Conservation (phyloP, 192 early-diverging fungal species). For the Dispira simplex region DNA sequence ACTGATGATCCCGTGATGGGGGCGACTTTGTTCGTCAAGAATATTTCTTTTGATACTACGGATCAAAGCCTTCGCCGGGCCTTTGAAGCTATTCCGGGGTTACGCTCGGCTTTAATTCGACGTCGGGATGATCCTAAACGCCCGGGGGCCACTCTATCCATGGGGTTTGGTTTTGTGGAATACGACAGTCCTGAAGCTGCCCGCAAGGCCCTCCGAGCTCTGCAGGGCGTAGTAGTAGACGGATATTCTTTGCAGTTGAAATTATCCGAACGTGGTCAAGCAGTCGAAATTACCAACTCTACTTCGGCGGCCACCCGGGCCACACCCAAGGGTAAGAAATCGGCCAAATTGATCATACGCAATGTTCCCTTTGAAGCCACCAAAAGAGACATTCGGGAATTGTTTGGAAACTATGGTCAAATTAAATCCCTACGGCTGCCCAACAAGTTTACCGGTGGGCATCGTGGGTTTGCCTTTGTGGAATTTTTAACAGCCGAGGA, state of each 20-base stretch:
- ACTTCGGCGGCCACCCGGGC: slow-evolving; percentile 7
- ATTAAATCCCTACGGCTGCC: slow-evolving; percentile 91
- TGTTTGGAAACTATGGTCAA: slow-evolving; percentile 88
- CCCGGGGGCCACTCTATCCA: slow-evolving; percentile 57
- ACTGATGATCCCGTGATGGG: slow-evolving; percentile 26
- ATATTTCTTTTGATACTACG: slow-evolving; percentile 83
- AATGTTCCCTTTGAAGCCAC: slow-evolving; percentile 97
- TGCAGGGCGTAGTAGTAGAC: slow-evolving; percentile 76
- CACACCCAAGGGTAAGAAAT: slow-evolving; percentile 32
- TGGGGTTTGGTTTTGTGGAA: slow-evolving; percentile 98
- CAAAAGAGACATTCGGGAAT: slow-evolving; percentile 77
- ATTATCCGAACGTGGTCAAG: slow-evolving; percentile 49
- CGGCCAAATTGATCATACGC: slow-evolving; percentile 78
- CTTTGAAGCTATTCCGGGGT: slow-evolving; percentile 60
- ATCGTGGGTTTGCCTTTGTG: slow-evolving; percentile 96
- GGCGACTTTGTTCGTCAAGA: slow-evolving; percentile 91
- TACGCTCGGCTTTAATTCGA: slow-evolving; percentile 65
- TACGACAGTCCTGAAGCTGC: slow-evolving; percentile 72
- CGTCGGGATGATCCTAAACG: slow-evolving; percentile 80
- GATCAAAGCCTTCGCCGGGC: slow-evolving; percentile 55
- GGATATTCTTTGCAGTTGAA: slow-evolving; percentile 83
- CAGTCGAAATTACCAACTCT: slow-evolving; percentile 17
- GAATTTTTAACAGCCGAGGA: slow-evolving; percentile 95
- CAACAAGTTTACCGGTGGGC: slow-evolving; percentile 80
- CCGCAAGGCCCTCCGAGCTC: slow-evolving; percentile 63